These are phyloP conservation scores for Dioscorea cayenensis DNA, from an alignment of 116 monocot genomes.

Conservation along the genomic window DNA sequence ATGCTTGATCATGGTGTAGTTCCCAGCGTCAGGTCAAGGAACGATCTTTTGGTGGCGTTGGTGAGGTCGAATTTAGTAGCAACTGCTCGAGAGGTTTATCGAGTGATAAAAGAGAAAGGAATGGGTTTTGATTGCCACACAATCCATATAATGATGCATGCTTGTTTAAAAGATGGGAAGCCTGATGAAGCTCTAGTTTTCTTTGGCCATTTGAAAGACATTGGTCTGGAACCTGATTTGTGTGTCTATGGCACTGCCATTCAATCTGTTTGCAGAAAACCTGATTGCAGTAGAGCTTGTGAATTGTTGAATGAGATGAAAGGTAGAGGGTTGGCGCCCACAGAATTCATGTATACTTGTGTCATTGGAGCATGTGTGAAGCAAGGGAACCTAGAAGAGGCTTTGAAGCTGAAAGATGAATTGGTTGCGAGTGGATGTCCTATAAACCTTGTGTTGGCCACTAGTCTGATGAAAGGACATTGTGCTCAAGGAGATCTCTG, in stretches of 20 bases:
- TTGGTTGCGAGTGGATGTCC: slow-evolving; percentile 24
- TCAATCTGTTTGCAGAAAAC: slow-evolving; percentile 25
- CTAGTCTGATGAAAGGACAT: slow-evolving; percentile 44
- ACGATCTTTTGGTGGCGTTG: slow-evolving; percentile 25
- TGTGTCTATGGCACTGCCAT: slow-evolving; percentile 21
- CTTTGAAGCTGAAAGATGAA: slow-evolving; percentile 42
- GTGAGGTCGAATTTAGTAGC: slow-evolving; percentile 4
- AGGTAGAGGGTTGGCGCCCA: slow-evolving; percentile 18
- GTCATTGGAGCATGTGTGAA: slow-evolving; percentile 49
- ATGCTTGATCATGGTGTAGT: slow-evolving; percentile 23
- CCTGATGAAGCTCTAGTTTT: slow-evolving; percentile 24
- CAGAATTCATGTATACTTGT: slow-evolving; percentile 22
- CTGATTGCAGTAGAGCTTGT: slow-evolving; percentile 32
- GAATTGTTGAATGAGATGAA: slow-evolving; percentile 39
- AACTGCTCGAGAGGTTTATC: slow-evolving; percentile 20
- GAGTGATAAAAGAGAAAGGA: slow-evolving; percentile 29
- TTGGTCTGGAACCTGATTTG: slow-evolving; percentile 26
- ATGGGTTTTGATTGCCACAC: slow-evolving; percentile 30
- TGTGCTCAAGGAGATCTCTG: slow-evolving; percentile 29
- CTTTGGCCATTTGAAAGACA: slow-evolving; percentile 24
- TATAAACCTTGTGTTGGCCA: slow-evolving; percentile 27
- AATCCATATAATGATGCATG: slow-evolving; percentile 36
- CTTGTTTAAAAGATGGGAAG: slow-evolving; percentile 38
- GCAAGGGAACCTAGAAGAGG: slow-evolving; percentile 37
- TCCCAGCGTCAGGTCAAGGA: slow-evolving; percentile 22